Percentiles rank a stretch among this genome's conserved stretches.
Evolutionary conservation across 306 rosid genomes (phyloP).

Genomic region (Pterocarpus macrocarpus): DNA sequence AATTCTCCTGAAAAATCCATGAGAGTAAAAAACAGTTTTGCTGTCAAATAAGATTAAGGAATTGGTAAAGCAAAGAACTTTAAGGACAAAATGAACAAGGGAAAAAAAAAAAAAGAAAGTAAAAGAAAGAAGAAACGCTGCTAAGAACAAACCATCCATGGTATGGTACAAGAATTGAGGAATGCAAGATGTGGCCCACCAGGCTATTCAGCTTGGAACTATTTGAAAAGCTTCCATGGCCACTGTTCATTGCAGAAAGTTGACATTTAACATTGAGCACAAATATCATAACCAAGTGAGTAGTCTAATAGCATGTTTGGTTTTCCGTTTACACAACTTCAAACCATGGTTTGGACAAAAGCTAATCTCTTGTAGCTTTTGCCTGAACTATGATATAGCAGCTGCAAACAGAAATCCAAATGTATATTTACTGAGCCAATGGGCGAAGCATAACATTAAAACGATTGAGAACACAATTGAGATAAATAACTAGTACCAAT

Average conservation of each 20-base stretch:
- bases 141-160: conserved; percentile 72
- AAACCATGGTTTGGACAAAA: too few species aligned
- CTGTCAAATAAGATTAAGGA: not conserved
- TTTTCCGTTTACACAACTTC: too few species aligned
- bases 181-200: conserved; percentile 77
- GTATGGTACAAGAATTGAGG: conserved; percentile 78
- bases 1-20: conserved; percentile 63
- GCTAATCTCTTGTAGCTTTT: too few species aligned
- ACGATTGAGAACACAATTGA: too few species aligned
- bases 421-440: too few species aligned
- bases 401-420: too few species aligned
- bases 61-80: too few species aligned
- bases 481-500: conserved; percentile 55
- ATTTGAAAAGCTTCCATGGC: conserved; percentile 91
- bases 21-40: not conserved
- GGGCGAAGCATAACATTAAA: too few species aligned
- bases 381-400: too few species aligned
- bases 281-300: not conserved
- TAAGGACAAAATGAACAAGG: not conserved
- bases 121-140: not conserved
- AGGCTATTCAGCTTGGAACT: conserved; percentile 56
- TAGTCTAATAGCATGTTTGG: not conserved
- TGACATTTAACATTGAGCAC: not conserved
- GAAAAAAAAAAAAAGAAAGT: not conserved
- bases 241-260: conserved; percentile 55